A percentile compares a stretch with the other conserved stretches of the same genome.
These are phyloP conservation scores for Rhynchospora tenuis DNA, from an alignment of 176 grass and related monocot genomes.

Conservation along the genomic window DNA sequence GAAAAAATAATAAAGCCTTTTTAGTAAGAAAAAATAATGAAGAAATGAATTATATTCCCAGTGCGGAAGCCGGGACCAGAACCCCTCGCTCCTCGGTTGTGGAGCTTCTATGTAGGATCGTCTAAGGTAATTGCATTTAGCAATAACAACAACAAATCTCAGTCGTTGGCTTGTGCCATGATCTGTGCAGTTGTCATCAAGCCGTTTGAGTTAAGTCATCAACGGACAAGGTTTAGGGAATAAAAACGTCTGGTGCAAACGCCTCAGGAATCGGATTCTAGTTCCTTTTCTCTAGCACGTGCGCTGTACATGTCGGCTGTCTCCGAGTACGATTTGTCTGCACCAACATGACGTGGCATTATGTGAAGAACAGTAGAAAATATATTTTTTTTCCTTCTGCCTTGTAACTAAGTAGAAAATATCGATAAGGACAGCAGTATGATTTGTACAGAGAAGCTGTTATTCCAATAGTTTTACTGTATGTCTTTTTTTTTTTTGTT, in stretches of 20 bases:
- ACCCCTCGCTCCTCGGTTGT: too few relatives aligned
- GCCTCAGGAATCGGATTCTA: not conserved
- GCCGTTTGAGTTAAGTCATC: not conserved
- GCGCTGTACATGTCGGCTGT: not conserved
- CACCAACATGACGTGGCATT: not conserved
- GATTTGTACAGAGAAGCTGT: too few relatives aligned
- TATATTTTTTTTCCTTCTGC: not conserved
- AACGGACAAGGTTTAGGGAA: not conserved
- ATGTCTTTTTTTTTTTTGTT: too few relatives aligned
- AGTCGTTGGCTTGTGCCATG: not conserved
- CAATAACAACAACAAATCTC: not conserved
- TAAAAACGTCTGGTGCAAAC: not conserved
- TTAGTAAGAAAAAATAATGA: not conserved
- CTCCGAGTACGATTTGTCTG: not conserved
- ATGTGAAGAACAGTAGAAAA: not conserved
- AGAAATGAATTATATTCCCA: not conserved
- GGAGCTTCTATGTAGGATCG: not conserved
- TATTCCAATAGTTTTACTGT: too few relatives aligned
- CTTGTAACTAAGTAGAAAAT: not conserved
- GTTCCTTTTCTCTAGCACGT: not conserved
- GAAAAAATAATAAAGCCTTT: not conserved
- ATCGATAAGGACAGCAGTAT: not conserved
- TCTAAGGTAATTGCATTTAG: not conserved
- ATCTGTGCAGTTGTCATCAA: not conserved
- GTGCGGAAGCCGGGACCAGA: not conserved